phyloP scores from a whole-genome alignment of 1,284 basidiomycete genomes.

The Sporisorium reilianum region DNA sequence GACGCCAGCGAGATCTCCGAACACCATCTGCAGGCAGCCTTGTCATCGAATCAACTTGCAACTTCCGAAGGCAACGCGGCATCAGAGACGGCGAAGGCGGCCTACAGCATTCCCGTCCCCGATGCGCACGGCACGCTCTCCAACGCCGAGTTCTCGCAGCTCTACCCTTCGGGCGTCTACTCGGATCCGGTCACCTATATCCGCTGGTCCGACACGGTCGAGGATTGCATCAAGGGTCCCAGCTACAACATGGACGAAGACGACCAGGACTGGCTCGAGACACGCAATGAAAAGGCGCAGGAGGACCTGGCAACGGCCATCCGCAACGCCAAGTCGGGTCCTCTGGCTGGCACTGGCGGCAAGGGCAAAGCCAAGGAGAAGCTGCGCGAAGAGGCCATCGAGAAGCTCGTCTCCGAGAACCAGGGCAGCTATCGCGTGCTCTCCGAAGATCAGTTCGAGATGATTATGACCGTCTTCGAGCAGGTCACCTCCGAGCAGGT shows the following conservation, averaged over 20 bases:
- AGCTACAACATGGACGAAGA: slow-evolving; percentile 96
- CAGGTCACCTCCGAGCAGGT: slow-evolving; percentile 87
- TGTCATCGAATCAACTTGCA: slow-evolving; percentile 67
- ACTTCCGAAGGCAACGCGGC: slow-evolving; percentile 38
- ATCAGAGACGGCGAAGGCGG: slow-evolving; percentile 43
- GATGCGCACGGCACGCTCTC: slow-evolving; percentile 60
- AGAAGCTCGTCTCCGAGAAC: slow-evolving; percentile 70
- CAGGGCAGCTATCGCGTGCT: slow-evolving; percentile 72
- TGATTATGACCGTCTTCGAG: slow-evolving; percentile 95
- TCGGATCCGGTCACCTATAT: slow-evolving; percentile 76
- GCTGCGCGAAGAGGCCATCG: slow-evolving; percentile 73
- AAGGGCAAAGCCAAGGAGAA: slow-evolving; percentile 70
- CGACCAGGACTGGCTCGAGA: slow-evolving; percentile 92
- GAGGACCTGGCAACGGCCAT: slow-evolving; percentile 85
- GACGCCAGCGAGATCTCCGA: slow-evolving; percentile 65
- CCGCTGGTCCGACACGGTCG: slow-evolving; percentile 86
- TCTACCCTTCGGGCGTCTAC: slow-evolving; percentile 65
- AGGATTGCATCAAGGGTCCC: slow-evolving; percentile 79
- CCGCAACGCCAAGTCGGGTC: slow-evolving; percentile 75
- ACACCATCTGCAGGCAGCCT: slow-evolving; percentile 68
- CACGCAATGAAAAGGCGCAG: slow-evolving; percentile 87
- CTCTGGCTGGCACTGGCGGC: slow-evolving; percentile 26
- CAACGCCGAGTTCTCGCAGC: slow-evolving; percentile 51
- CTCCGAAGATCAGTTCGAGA: slow-evolving; percentile 90
- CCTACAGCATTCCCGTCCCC: slow-evolving; percentile 69